Evolutionary conservation across 441 rosid genomes (phyloP), one percentile per base, ranked within the genome.

Genomic region (Syzygium malaccense): DNA sequence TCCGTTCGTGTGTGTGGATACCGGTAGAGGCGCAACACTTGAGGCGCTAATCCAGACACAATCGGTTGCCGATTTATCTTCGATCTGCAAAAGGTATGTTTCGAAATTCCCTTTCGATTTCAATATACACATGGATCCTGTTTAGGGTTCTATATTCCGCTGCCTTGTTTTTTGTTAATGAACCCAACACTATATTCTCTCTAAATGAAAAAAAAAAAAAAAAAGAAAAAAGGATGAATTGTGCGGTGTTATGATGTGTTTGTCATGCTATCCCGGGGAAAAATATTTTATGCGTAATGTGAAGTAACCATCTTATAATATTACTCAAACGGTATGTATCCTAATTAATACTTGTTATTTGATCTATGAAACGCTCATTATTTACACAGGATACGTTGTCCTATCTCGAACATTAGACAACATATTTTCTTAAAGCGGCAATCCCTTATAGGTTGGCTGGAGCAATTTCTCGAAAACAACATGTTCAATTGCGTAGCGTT

Each of bases 381-480:
- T 13, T 18, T 14, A 55, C 5, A 18, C 57, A 62, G 37, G 33
- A 7, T 18, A 55, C 25, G 25, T 55, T 18, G 23, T 55, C 57
- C 57, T 18, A 14, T n/a, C 9, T n/a, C 1, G 1, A n/a, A n/a
- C 11, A 0, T 4, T 62, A 14, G 37, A n/a, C 17, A 15, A 3
- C 37, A 62, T 30, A 64, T n/a, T 62, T 62, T 62, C 30, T 58
- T 58, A n/a, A 62, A n/a, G 71, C 71, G 8, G 8, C 11, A 62
- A 7, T n/a, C 5, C 5, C 11, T 7, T 60, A 56, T 15, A n/a
- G 11, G 37, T 8, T 32, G 25, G 14, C 18, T 8, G 78, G 8
- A 4, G 78, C 37, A 32, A 32, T 66, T 66, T 66, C 12, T 66
- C 20, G 12, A 30, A 4, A 56, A 8, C 19, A 66, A 17, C 41